Conservation (phyloP, 1,139 yeast genomes). For the Taphrina deformans region DNA sequence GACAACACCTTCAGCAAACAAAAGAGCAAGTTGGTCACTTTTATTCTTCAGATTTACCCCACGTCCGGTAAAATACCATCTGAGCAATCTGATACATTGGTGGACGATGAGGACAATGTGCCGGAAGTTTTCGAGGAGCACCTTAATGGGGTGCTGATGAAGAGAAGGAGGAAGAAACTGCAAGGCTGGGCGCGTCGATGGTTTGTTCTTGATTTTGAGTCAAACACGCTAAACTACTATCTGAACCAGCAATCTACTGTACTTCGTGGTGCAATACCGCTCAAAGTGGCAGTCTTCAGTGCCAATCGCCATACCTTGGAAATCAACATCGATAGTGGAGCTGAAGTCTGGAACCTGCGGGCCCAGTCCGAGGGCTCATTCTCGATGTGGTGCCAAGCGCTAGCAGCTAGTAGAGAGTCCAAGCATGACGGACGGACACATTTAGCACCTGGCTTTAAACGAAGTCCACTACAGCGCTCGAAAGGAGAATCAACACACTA, state of each 20-base stretch:
- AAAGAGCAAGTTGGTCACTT: constrained; percentile 75
- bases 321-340: constrained; percentile 86
- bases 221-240: constrained; percentile 81
- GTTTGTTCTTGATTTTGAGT: constrained; percentile 76
- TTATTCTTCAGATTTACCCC: constrained; percentile 53
- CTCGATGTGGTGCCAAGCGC: constrained; percentile 78
- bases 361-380: constrained; percentile 67
- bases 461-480: not conserved
- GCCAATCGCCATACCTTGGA: constrained; percentile 69
- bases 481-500: not conserved
- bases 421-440: constrained; percentile 17
- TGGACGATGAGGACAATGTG: constrained; percentile 19
- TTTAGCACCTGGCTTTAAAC: not conserved
- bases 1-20: constrained; percentile 90
- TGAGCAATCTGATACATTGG: constrained; percentile 10
- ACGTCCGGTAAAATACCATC: constrained; percentile 5
- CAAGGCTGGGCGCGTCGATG: constrained; percentile 87
- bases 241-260: constrained; percentile 66
- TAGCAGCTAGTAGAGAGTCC: constrained; percentile 47
- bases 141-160: constrained; percentile 63
- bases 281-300: constrained; percentile 73
- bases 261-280: constrained; percentile 89
- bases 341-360: constrained; percentile 89
- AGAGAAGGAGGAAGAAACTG: constrained; percentile 74
- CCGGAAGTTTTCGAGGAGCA: constrained; percentile 19